These are phyloP conservation scores for Diaporthe capsici DNA, from an alignment of 2,329 filamentous ascomycete species.

Conservation along the genomic window DNA sequence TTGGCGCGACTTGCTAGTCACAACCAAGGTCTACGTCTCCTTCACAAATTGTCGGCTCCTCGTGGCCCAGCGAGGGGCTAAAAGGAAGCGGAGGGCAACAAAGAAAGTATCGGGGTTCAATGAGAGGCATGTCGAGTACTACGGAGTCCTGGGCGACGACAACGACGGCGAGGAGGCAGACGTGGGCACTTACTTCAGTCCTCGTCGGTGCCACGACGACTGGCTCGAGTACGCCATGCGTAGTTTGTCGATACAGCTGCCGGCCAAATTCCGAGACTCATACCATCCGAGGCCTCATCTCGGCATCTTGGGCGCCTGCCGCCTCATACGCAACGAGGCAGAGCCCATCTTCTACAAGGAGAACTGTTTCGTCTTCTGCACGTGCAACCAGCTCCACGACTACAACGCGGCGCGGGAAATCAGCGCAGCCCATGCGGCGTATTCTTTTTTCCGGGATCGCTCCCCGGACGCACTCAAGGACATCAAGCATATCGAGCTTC, in stretches of 20 bases:
- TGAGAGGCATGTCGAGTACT: not conserved
- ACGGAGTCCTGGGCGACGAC: not conserved
- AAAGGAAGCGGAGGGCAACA: not conserved
- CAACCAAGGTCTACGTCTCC: not conserved
- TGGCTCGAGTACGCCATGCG: not conserved
- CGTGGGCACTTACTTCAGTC: conserved; percentile 5
- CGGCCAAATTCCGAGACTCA: not conserved
- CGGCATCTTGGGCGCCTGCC: not conserved
- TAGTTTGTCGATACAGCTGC: too few relatives aligned
- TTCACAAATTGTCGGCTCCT: not conserved
- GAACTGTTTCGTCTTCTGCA: conserved; percentile 8
- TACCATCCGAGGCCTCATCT: not conserved
- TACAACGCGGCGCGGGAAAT: conserved; percentile 3
- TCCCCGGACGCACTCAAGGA: not conserved
- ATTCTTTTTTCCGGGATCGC: not conserved
- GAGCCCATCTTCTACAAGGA: not conserved
- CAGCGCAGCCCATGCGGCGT: not conserved
- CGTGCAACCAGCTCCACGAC: not conserved
- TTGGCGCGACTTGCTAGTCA: not conserved
- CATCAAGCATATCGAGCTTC: not conserved
- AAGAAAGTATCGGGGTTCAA: not conserved
- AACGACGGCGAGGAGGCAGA: not conserved
- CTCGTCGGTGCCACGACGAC: conserved; percentile 2
- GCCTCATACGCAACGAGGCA: not conserved
- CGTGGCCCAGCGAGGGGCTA: not conserved